Evolutionary conservation across 2,329 filamentous ascomycete species (phyloP), one percentile per base, ranked within the genome.

Genomic region (Didymella pomorum): DNA sequence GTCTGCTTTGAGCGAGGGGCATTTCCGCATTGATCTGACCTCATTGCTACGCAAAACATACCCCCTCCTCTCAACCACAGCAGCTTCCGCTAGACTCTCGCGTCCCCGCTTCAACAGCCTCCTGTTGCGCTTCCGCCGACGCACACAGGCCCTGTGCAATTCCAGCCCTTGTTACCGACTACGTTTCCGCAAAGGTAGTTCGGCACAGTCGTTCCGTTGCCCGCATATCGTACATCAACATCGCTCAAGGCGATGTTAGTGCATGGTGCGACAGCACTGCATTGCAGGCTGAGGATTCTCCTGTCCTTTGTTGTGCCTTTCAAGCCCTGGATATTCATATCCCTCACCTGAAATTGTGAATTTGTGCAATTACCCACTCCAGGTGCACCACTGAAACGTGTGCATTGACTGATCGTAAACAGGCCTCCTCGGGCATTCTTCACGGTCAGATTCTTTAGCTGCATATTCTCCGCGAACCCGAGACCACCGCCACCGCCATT

Each of bases 401-500:
- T 80, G 59, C 79, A 80, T 60, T 81, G 79, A 1, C 72, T 76
- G 23, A 80, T 74, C 1, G 71, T 56, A 44, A 80, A 71, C 6
- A 73, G 64, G 4, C 70, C 71, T 8, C 72, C 69, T 16, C 76
- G 61, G 14, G 68, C 58, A 6, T 56, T 68, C 16, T 70, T 50
- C 4, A 54, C 52, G 0, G 60, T 67, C 12, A 80, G 60, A 58
- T 81, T 71, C n/a, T 68, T 72, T 55, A 78, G 73, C 12, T 61
- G 64, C 42, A 81, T 70, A 41, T 79, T 76, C 18, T 71, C 66
- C 1, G 73, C 75, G 48, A 73, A 78, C 10, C 84, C 84, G 0
- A 81, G 66, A 3, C 85, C 85, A 16, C 83, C 85, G 11, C 84
- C 84, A 2, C 84, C 85, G 16, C 85, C 84, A 62, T 88, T 87